phyloP scores from a whole-genome alignment of 768 basidiomycete genomes.

The Psilocybe tampanensis region DNA sequence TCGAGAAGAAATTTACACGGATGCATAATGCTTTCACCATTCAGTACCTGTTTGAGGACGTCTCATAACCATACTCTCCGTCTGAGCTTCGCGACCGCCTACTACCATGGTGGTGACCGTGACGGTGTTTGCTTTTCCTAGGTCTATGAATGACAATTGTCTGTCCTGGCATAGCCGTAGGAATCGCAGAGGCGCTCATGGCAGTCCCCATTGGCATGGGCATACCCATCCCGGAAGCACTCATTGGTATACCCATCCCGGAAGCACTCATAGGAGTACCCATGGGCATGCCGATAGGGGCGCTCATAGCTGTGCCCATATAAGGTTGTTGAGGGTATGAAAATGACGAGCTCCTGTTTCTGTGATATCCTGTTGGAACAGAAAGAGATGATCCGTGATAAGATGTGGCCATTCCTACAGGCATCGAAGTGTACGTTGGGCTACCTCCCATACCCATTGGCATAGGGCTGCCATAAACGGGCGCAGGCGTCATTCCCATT shows the following conservation, averaged over 20 bases:
- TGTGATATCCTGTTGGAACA: constrained; percentile 24
- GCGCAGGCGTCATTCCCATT: constrained; percentile 4
- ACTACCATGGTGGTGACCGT: constrained; percentile 20
- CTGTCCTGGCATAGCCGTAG: constrained; percentile 20
- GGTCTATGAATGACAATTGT: constrained; percentile 33
- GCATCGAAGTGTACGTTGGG: constrained; percentile 20
- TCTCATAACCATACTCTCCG: constrained; percentile 11
- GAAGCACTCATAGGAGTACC: constrained; percentile 14
- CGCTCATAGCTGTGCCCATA: constrained; percentile 18
- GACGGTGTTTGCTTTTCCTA: constrained; percentile 31
- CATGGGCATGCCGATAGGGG: constrained; percentile 18
- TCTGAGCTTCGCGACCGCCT: constrained; percentile 20
- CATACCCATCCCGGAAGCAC: constrained; percentile 13
- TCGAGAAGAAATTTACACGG: background rate
- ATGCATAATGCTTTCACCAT: background rate
- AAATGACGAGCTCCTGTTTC: constrained; percentile 36
- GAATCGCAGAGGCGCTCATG: constrained; percentile 18
- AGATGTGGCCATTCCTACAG: constrained; percentile 26
- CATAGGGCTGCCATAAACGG: constrained; percentile 23
- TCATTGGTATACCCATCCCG: constrained; percentile 16
- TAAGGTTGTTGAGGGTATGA: constrained; percentile 34
- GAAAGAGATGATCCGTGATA: constrained; percentile 30
- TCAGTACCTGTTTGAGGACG: background rate
- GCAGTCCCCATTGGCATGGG: constrained; percentile 24
- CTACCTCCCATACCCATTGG: constrained; percentile 20